phyloP scores from a whole-genome alignment of 345 rosid genomes.

The Gossypium sturtianum region DNA sequence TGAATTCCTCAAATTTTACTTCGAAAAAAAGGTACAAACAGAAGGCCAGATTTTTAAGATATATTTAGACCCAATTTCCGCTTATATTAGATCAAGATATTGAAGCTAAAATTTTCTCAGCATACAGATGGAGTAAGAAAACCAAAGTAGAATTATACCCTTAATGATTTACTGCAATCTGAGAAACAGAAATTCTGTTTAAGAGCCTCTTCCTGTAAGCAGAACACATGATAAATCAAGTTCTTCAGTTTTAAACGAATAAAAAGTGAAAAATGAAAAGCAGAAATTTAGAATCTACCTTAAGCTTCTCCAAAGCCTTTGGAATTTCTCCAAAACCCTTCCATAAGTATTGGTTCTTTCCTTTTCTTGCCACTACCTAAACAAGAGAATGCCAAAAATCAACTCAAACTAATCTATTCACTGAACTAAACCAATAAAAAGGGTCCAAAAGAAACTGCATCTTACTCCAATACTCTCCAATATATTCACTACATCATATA shows the following conservation, averaged over 20 bases:
- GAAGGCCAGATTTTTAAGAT: not conserved
- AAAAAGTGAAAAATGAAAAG: not conserved
- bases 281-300: conserved; percentile 28
- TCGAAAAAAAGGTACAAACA: not conserved
- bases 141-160: conserved; percentile 31
- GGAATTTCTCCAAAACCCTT: conserved; percentile 71
- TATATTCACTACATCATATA: conserved; percentile 77
- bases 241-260: not conserved
- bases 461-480: conserved; percentile 72
- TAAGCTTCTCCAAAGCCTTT: conserved; percentile 43
- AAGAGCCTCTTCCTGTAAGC: conserved; percentile 50
- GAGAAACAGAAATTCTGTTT: conserved; percentile 44
- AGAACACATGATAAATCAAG: not conserved
- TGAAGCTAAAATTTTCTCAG: not conserved
- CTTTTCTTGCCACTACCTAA: conserved; percentile 69
- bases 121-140: not conserved
- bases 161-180: conserved; percentile 27
- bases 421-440: not conserved
- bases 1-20: not conserved
- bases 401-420: conserved; percentile 15
- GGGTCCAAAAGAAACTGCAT: not conserved
- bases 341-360: conserved; percentile 75
- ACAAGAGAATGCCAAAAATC: conserved; percentile 6
- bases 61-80: not conserved
- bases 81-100: not conserved